Percentiles rank a stretch among this genome's conserved stretches.
phyloP scores from a whole-genome alignment of 805 yeast genomes.

The Kodamaea lidongshanica region DNA sequence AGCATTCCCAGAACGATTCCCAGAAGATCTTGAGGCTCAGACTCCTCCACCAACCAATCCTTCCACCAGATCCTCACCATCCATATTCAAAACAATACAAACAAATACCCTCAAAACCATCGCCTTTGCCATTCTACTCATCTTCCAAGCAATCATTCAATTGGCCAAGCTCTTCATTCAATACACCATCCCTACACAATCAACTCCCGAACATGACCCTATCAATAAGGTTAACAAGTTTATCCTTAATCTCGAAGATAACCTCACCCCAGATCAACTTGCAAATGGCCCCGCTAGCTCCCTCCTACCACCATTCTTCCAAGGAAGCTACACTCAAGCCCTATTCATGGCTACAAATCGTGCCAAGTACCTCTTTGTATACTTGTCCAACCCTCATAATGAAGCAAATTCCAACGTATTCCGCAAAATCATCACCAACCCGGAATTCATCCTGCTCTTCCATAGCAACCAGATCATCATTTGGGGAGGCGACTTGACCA shows the following conservation, averaged over 20 bases:
- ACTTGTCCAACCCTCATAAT: constrained; percentile 66
- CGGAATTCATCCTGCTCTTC: constrained; percentile 39
- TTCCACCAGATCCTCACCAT: no score
- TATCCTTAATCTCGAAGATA: constrained; percentile 47
- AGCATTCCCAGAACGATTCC: constrained; percentile 15
- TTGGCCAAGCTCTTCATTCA: constrained; percentile 15
- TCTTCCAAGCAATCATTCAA: constrained; percentile 19
- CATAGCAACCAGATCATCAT: constrained; percentile 45
- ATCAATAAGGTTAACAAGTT: constrained; percentile 48
- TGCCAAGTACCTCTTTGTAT: constrained; percentile 66
- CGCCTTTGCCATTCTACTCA: constrained; percentile 15
- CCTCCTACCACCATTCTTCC: constrained; percentile 44
- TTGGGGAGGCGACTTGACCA: constrained; percentile 87
- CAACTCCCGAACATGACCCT: constrained; percentile 36
- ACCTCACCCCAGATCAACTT: constrained; percentile 20
- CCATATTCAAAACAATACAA: no score
- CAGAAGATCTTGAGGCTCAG: constrained; percentile 12
- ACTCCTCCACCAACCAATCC: constrained; percentile 1
- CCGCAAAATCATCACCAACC: constrained; percentile 47
- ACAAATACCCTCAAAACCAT: no score
- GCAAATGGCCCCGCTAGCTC: constrained; percentile 2
- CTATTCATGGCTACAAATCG: constrained; percentile 62
- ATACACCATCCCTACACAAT: constrained; percentile 11
- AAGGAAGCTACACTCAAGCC: constrained; percentile 79
- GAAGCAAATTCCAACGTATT: constrained; percentile 54